Evolutionary conservation across 805 yeast species (phyloP).

Genomic region (Brettanomyces nanus): DNA sequence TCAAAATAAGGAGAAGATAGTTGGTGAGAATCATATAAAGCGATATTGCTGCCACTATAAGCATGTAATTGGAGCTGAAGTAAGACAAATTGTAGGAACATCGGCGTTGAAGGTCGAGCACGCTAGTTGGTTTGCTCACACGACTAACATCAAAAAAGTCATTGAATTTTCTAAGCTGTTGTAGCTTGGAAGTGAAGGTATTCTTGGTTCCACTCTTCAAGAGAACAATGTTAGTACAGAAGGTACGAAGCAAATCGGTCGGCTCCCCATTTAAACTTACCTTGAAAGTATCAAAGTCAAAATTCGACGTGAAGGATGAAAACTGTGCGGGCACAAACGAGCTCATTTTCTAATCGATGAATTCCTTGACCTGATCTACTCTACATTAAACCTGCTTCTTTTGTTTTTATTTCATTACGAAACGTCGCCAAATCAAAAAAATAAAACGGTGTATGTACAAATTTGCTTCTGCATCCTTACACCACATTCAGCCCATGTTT

Average conservation of each 20-base stretch:
- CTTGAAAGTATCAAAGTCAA: constrained; percentile 26
- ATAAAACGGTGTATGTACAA: too few species aligned
- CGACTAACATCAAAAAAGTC: constrained; percentile 88
- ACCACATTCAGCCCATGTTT: constrained; percentile 43
- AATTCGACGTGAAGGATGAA: constrained; percentile 24
- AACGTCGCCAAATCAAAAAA: too few species aligned
- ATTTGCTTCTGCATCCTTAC: too few species aligned
- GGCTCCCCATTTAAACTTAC: constrained; percentile 19
- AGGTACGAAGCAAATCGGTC: not conserved
- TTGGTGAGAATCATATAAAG: constrained; percentile 82
- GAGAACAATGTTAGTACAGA: not conserved
- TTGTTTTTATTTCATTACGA: too few species aligned
- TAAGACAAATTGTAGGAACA: constrained; percentile 76
- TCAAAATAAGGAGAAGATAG: constrained; percentile 68
- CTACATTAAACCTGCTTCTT: too few species aligned
- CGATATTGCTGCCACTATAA: constrained; percentile 57
- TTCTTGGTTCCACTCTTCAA: constrained; percentile 28
- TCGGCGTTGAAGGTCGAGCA: constrained; percentile 78
- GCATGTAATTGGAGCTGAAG: constrained; percentile 76
- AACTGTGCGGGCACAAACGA: constrained; percentile 31
- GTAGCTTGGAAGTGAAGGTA: constrained; percentile 50
- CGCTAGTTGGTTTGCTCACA: constrained; percentile 73
- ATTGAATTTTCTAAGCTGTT: constrained; percentile 72
- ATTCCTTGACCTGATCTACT: too few species aligned
- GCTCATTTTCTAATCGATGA: too few species aligned